These are phyloP conservation scores for Apophysomyces elegans DNA, from an alignment of 371 early-diverging fungal genomes.

Conservation along the genomic window DNA sequence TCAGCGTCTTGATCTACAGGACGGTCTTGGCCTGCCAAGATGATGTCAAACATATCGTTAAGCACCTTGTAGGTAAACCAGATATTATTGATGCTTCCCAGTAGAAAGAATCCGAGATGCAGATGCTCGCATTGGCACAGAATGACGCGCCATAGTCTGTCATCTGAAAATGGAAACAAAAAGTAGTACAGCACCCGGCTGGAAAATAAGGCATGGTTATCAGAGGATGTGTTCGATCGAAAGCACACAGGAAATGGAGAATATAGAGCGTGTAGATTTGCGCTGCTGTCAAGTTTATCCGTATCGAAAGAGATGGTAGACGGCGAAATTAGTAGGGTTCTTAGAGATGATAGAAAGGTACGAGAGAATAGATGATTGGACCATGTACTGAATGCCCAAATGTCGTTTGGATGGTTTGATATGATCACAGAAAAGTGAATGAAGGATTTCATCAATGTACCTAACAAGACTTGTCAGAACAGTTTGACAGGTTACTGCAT, in stretches of 20 bases:
- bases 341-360: slow-evolving; percentile 16
- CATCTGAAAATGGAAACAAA: slow-evolving; percentile 57
- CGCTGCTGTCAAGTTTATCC: slow-evolving; percentile 1
- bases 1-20: slow-evolving; percentile 2
- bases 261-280: slow-evolving; percentile 31
- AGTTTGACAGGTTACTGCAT: not conserved
- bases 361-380: slow-evolving; percentile 11
- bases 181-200: slow-evolving; percentile 38
- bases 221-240: slow-evolving; percentile 12
- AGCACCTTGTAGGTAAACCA: slow-evolving; percentile 60
- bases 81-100: slow-evolving; percentile 62
- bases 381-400: slow-evolving; percentile 23
- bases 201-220: slow-evolving; percentile 38
- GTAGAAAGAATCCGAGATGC: slow-evolving; percentile 65
- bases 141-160: slow-evolving; percentile 53
- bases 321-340: slow-evolving; percentile 16
- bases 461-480: slow-evolving; percentile 23
- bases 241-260: slow-evolving; percentile 50
- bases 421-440: slow-evolving; percentile 49
- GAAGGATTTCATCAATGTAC: slow-evolving; percentile 57
- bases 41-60: slow-evolving; percentile 62
- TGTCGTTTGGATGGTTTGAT: slow-evolving; percentile 31
- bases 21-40: slow-evolving; percentile 23
- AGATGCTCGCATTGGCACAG: slow-evolving; percentile 61
- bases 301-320: slow-evolving; percentile 9